Conservation (phyloP, 139 green algal species). For the Pleodorina starrii region DNA sequence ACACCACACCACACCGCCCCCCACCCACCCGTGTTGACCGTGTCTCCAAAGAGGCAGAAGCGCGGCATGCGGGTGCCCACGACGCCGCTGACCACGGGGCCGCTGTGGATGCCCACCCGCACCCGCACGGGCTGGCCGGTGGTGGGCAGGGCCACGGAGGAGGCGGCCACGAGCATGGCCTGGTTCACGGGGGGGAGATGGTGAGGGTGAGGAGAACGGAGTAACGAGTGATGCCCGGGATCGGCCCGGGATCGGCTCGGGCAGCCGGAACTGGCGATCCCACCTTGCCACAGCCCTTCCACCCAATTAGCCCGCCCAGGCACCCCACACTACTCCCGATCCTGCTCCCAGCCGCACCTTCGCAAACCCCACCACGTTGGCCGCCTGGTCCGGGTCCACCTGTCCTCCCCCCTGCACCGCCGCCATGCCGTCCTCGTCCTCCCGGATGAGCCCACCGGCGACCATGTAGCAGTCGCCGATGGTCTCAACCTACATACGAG, state of each 20-base stretch:
- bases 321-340: not conserved
- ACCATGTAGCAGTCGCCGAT: constrained; percentile 51
- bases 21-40: constrained; percentile 44
- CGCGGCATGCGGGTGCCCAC: constrained; percentile 46
- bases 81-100: constrained; percentile 37
- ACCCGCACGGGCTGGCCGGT: not conserved
- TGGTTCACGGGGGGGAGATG: not conserved
- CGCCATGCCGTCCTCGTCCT: constrained; percentile 41
- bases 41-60: constrained; percentile 49
- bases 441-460: constrained; percentile 8
- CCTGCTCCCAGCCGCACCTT: not conserved
- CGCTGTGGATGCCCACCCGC: constrained; percentile 44
- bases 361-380: not conserved
- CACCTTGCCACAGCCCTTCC: not conserved
- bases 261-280: not conserved
- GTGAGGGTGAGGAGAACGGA: not conserved
- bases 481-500: constrained; percentile 49
- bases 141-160: not conserved
- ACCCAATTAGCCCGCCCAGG: not conserved
- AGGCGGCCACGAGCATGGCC: constrained; percentile 22
- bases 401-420: not conserved
- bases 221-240: not conserved
- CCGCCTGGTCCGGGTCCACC: not conserved
- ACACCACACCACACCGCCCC: not conserved
- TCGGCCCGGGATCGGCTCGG: not conserved